phyloP scores from a whole-genome alignment of 2,329 filamentous ascomycete species.

The Chalaropsis ovoidea region DNA sequence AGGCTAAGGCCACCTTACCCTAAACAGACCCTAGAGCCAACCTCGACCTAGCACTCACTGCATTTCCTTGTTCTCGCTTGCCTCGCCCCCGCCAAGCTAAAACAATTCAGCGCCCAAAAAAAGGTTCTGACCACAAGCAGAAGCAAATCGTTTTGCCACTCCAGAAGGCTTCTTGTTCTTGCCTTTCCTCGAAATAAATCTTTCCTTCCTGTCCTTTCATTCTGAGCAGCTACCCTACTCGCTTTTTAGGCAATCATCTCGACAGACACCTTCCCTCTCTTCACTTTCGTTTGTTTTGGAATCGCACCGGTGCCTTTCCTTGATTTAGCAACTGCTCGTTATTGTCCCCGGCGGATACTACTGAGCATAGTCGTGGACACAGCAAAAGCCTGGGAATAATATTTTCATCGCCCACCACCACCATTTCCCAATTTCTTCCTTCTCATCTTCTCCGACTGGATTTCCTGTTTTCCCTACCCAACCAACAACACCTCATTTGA shows the following conservation, averaged over 20 bases:
- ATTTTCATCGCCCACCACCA: constrained; percentile 21
- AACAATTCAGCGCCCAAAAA: constrained; percentile 11
- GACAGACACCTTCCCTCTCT: constrained; percentile 13
- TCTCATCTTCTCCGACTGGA: constrained; percentile 6
- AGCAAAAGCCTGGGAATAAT: constrained; percentile 21
- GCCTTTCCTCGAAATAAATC: background rate
- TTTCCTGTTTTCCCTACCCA: constrained; percentile 20
- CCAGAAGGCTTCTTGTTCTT: background rate
- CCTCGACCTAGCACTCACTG: background rate
- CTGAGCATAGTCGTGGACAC: constrained; percentile 20
- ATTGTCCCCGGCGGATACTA: constrained; percentile 24
- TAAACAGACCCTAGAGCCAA: background rate
- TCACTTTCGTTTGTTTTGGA: constrained; percentile 26
- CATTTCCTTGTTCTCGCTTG: constrained; percentile 4
- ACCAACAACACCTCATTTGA: constrained; percentile 17
- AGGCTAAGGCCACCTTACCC: background rate
- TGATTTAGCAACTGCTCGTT: constrained; percentile 21
- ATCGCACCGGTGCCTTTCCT: constrained; percentile 25
- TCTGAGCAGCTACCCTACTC: background rate
- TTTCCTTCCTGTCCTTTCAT: background rate
- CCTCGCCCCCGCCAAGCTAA: constrained; percentile 3
- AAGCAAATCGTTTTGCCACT: background rate
- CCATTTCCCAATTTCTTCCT: constrained; percentile 20
- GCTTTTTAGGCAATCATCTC: background rate
- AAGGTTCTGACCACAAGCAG: background rate